Evolutionary conservation across 2,329 filamentous ascomycete genomes (phyloP), one percentile per base, ranked within the genome.

Genomic region (Amauroascus verrucosus): DNA sequence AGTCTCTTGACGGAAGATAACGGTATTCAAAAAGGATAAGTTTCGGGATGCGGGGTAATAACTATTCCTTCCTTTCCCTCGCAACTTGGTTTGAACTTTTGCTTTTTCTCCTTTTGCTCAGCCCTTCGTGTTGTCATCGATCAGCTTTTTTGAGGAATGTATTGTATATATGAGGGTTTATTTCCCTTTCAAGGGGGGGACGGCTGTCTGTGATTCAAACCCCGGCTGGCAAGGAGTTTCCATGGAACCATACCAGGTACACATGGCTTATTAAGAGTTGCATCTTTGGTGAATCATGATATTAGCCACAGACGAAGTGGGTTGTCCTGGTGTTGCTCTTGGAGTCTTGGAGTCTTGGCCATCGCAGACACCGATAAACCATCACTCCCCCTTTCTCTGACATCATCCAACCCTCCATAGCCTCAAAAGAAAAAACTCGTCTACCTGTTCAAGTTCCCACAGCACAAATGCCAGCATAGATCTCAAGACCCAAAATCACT

Each of bases 181-280:
- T 35, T 35, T 35, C 32, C 13, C 3, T 8, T 13, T 14, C 32
- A 35, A 3, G 13, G 32, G 6, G 6, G 11, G 6, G 26, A 30
- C 32, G 14, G 3, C 32, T 35, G 6, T 35, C 22, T 28, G n/a
- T 11, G 22, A 11, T 13, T 28, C 41, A 45, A 45, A 28, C 11
- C 35, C 35, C 3, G 16, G 6, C 35, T 40, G 37, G 11, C 41
- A 28, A 3, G 5, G 41, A 6, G 26, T 9, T 28, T 35, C 32
- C 45, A 48, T 48, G 45, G 45, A 48, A 24, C 45, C 14, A 37
- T 22, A 48, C 32, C 45, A 48, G 45, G 45, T 6, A 48, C 45
- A 35, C 11, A 26, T 30, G 41, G 41, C 16, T 24, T 5, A 8
- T 3, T 26, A 6, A 11, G 7, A 40, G 6, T 8, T 40, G n/a